phyloP scores from a whole-genome alignment of 2,329 filamentous ascomycete genomes.

The Ascocoryne sarcoides region DNA sequence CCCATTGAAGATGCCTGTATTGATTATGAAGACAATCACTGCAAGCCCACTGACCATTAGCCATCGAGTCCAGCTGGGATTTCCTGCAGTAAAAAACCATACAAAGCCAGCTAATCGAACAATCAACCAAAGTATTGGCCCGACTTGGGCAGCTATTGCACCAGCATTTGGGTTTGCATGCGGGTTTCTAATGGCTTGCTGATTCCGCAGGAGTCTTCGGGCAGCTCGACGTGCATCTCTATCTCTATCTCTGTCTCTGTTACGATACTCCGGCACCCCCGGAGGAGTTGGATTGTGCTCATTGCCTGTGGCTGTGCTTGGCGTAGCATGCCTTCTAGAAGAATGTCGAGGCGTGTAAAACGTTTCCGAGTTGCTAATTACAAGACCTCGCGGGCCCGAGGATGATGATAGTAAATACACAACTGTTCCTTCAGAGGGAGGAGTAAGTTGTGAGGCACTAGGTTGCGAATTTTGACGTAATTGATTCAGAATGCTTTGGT shows the following conservation, averaged over 20 bases:
- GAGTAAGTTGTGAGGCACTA: constrained; percentile 5
- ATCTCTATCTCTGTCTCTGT: constrained; percentile 10
- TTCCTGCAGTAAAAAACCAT: constrained; percentile 55
- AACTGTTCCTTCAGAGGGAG: constrained; percentile 32
- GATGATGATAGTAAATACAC: constrained; percentile 55
- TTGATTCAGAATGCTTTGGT: neutral
- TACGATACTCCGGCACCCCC: constrained; percentile 21
- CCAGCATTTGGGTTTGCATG: constrained; percentile 26
- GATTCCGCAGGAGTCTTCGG: constrained; percentile 12
- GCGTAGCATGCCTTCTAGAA: constrained; percentile 13
- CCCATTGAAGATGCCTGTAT: constrained; percentile 50
- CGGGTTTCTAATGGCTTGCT: constrained; percentile 6
- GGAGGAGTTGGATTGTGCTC: constrained; percentile 2
- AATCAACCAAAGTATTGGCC: constrained; percentile 55
- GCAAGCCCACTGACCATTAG: constrained; percentile 46
- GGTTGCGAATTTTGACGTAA: neutral
- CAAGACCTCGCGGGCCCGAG: constrained; percentile 46
- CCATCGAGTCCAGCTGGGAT: constrained; percentile 51
- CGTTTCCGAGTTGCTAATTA: constrained; percentile 44
- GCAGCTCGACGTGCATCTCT: constrained; percentile 8
- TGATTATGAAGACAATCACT: constrained; percentile 47
- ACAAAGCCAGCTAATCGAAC: constrained; percentile 50
- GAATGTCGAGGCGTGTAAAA: constrained; percentile 40
- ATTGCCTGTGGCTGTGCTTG: neutral
- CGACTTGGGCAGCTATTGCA: constrained; percentile 30